phyloP scores from a whole-genome alignment of 2,329 filamentous ascomycete genomes.

The Aspergillus pseudoviridinutans region DNA sequence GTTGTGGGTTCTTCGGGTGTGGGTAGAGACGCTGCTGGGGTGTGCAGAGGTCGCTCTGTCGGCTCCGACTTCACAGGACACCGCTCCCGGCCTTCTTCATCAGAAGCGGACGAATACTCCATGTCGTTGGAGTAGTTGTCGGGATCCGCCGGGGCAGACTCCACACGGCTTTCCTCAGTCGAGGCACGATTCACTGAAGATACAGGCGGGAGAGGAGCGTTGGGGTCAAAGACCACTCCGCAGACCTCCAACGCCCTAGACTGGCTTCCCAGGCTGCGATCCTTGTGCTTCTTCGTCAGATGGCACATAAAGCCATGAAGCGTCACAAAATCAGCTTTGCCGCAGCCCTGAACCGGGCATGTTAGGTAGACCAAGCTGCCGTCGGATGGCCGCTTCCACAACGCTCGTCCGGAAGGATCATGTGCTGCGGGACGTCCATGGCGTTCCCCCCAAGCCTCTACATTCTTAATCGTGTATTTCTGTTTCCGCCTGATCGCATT shows the following conservation, averaged over 20 bases:
- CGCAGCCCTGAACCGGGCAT: slow-evolving; percentile 36
- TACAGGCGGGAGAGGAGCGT: slow-evolving; percentile 33
- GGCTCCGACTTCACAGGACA: slow-evolving; percentile 29
- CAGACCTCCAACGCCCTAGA: slow-evolving; percentile 39
- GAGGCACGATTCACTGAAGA: slow-evolving; percentile 29
- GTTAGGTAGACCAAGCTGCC: slow-evolving; percentile 37
- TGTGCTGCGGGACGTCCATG: slow-evolving; percentile 40
- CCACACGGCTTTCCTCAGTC: slow-evolving; percentile 32
- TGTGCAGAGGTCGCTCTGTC: slow-evolving; percentile 19
- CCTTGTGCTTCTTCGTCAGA: slow-evolving; percentile 41
- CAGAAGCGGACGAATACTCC: slow-evolving; percentile 29
- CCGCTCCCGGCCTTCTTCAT: slow-evolving; percentile 21
- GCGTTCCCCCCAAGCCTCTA: slow-evolving; percentile 40
- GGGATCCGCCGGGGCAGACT: slow-evolving; percentile 24
- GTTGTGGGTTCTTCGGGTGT: slow-evolving; percentile 13
- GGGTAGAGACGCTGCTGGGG: slow-evolving; percentile 10
- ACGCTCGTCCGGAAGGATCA: slow-evolving; percentile 34
- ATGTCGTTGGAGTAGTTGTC: slow-evolving; percentile 29
- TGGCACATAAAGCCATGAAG: slow-evolving; percentile 42
- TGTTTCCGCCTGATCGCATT: slow-evolving; percentile 35
- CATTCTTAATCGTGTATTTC: slow-evolving; percentile 42
- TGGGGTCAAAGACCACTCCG: slow-evolving; percentile 36
- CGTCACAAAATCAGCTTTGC: slow-evolving; percentile 40
- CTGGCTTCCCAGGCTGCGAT: slow-evolving; percentile 38
- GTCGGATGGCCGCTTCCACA: slow-evolving; percentile 40